A percentile compares a stretch with the other conserved stretches of the same genome.
Evolutionary conservation across 495 filamentous ascomycete species (phyloP).

Genomic region (Acidomyces sp.): DNA sequence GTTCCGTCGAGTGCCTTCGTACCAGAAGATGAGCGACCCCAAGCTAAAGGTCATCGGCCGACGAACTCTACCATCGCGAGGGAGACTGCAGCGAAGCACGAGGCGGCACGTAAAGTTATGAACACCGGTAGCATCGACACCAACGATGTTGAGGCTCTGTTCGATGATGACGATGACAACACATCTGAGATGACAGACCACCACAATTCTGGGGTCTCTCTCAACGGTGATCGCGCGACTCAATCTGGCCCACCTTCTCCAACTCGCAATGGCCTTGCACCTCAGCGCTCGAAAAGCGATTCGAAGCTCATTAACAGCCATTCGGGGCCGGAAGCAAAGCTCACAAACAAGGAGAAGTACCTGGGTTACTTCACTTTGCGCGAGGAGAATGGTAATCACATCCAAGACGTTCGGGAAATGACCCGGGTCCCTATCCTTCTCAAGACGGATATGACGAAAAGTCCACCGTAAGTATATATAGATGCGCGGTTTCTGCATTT

Average conservation of each 20-base stretch:
- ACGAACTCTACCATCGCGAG: slow-evolving; percentile 64
- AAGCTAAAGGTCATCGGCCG: slow-evolving; percentile 56
- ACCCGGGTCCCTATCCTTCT: slow-evolving; percentile 88
- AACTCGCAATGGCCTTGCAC: slow-evolving; percentile 61
- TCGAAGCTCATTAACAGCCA: slow-evolving; percentile 71
- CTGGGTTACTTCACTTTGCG: slow-evolving; percentile 75
- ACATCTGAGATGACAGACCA: slow-evolving; percentile 68
- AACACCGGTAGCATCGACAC: slow-evolving; percentile 84
- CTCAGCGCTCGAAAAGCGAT: slow-evolving; percentile 83
- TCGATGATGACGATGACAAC: slow-evolving; percentile 84
- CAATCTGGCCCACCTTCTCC: slow-evolving; percentile 94
- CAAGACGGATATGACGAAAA: slow-evolving; percentile 97
- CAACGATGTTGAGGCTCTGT: slow-evolving; percentile 81
- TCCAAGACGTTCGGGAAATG: slow-evolving; percentile 97
- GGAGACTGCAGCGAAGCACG: slow-evolving; percentile 65
- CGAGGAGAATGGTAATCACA: slow-evolving; percentile 88
- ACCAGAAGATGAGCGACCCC: slow-evolving; percentile 90
- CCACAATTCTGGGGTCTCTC: slow-evolving; percentile 71
- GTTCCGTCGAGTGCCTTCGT: slow-evolving; percentile 92
- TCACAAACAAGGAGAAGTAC: slow-evolving; percentile 94
- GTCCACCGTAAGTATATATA: slow-evolving; percentile 90
- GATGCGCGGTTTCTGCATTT: too few relatives aligned
- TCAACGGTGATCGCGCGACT: slow-evolving; percentile 63
- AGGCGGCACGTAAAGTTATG: slow-evolving; percentile 77
- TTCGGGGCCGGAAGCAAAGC: slow-evolving; percentile 55